A percentile compares a stretch with the other conserved stretches of the same genome.
Evolutionary conservation across 192 early-diverging fungal species (phyloP).

Genomic region (Coemansia sp.): DNA sequence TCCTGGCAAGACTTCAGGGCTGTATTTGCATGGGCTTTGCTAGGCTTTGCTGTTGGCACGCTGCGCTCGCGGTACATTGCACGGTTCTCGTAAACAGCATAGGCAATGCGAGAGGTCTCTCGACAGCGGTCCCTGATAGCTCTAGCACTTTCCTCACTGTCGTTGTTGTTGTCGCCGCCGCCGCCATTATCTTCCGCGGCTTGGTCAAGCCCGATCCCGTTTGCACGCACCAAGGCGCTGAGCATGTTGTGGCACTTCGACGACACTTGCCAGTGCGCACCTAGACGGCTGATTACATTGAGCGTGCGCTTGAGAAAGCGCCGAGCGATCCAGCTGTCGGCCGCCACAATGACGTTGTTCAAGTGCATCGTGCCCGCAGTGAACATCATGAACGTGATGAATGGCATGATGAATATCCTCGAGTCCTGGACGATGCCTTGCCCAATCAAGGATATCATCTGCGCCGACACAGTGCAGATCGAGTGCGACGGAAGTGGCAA

Average conservation of each 20-base stretch:
- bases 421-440: constrained; percentile 52
- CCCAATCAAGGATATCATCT: constrained; percentile 51
- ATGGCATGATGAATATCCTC: constrained; percentile 54
- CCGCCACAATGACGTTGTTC: constrained; percentile 54
- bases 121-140: constrained; percentile 37
- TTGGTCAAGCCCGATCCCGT: constrained; percentile 46
- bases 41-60: background rate
- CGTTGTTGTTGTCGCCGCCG: background rate
- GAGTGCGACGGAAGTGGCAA: constrained; percentile 51
- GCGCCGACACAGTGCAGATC: constrained; percentile 57
- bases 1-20: background rate
- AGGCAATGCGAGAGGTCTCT: constrained; percentile 30
- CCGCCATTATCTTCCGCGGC: constrained; percentile 14
- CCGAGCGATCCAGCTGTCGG: constrained; percentile 53
- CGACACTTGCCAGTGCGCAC: constrained; percentile 56
- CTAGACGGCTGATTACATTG: constrained; percentile 53
- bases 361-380: constrained; percentile 56
- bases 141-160: constrained; percentile 21
- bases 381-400: constrained; percentile 56
- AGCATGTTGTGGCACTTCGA: constrained; percentile 59
- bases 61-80: constrained; percentile 19
- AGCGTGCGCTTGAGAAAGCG: constrained; percentile 56
- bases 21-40: background rate
- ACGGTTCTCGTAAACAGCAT: constrained; percentile 38
- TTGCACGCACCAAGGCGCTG: constrained; percentile 47